Conservation (phyloP, 2,329 filamentous ascomycete species). For the Ramularia endophylla region DNA sequence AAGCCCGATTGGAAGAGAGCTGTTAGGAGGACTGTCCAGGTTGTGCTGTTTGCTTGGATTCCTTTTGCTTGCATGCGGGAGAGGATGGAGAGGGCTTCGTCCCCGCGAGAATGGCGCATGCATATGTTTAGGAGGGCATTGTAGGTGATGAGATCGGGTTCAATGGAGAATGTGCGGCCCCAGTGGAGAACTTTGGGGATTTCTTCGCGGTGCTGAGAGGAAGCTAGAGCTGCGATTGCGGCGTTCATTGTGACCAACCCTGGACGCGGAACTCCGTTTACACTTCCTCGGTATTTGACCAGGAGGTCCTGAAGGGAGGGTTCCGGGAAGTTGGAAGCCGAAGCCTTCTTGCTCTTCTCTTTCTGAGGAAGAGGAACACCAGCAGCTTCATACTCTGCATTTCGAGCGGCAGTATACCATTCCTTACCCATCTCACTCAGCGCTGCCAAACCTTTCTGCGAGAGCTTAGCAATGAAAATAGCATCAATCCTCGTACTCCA, state of each 20-base stretch:
- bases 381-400: neutral
- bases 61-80: conserved; percentile 38
- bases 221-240: conserved; percentile 58
- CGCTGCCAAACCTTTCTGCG: conserved; percentile 53
- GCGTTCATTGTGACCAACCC: conserved; percentile 63
- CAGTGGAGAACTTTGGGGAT: conserved; percentile 51
- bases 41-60: conserved; percentile 50
- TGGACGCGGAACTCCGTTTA: conserved; percentile 50
- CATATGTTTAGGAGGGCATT: conserved; percentile 29
- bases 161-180: conserved; percentile 32
- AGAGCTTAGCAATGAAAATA: conserved; percentile 51
- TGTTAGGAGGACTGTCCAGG: conserved; percentile 68
- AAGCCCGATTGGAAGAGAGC: conserved; percentile 47
- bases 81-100: conserved; percentile 35
- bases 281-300: conserved; percentile 17
- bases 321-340: neutral
- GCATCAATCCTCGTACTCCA: conserved; percentile 68
- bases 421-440: conserved; percentile 59
- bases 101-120: conserved; percentile 22
- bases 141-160: conserved; percentile 30
- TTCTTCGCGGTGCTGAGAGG: conserved; percentile 40
- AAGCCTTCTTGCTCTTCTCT: conserved; percentile 12
- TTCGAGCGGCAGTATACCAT: conserved; percentile 46
- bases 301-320: conserved; percentile 16
- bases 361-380: neutral